phyloP scores from a whole-genome alignment of 2,329 filamentous ascomycete species.

The Aspergillus uvarum region DNA sequence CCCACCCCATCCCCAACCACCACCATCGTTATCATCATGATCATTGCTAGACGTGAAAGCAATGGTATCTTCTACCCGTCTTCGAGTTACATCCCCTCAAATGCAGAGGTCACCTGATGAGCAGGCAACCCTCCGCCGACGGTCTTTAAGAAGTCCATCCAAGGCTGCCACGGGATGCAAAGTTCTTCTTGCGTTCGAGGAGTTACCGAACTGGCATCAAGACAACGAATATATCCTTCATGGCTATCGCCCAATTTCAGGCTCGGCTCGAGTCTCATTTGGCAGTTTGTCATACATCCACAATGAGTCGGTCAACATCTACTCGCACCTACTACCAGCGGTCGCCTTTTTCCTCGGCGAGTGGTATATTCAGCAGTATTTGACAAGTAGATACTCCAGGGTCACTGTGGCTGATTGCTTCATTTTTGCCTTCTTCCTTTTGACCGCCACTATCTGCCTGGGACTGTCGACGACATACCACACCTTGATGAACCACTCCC shows the following conservation, averaged over 20 bases:
- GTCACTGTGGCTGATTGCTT: conserved; percentile 17
- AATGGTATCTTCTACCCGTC: conserved; percentile 9
- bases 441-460: conserved; percentile 3
- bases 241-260: conserved; percentile 27
- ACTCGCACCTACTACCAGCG: conserved; percentile 27
- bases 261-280: conserved; percentile 21
- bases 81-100: conserved; percentile 8
- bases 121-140: conserved; percentile 5
- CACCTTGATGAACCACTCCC: conserved; percentile 31
- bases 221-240: conserved; percentile 27
- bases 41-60: not conserved
- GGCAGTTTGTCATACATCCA: conserved; percentile 20
- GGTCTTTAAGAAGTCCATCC: conserved; percentile 2
- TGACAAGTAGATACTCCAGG: conserved; percentile 12
- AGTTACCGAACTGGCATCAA: not conserved
- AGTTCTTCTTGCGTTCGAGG: not conserved
- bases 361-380: conserved; percentile 19
- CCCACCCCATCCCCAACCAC: not conserved
- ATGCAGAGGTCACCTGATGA: conserved; percentile 2
- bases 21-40: not conserved
- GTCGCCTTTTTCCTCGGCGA: conserved; percentile 19
- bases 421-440: conserved; percentile 22
- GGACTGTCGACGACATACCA: conserved; percentile 19
- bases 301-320: conserved; percentile 24
- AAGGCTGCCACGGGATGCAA: conserved; percentile 4